phyloP scores from a whole-genome alignment of 2,329 filamentous ascomycete genomes.

The Neodidymelliopsis sp. region DNA sequence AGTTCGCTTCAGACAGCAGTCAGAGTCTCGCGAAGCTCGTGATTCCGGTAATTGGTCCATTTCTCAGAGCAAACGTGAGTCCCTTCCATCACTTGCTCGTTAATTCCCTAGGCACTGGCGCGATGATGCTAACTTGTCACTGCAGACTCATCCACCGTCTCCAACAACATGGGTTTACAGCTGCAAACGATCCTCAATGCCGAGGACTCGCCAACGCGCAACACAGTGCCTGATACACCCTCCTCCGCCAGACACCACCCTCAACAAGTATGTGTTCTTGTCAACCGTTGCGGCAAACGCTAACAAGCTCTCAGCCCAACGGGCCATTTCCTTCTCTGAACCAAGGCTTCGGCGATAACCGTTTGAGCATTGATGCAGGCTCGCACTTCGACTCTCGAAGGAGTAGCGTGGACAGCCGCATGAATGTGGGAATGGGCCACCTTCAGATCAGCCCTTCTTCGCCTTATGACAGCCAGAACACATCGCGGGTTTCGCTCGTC shows the following conservation, averaged over 20 bases:
- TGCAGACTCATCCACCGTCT: slow-evolving; percentile 52
- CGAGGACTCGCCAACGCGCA: slow-evolving; percentile 57
- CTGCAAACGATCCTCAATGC: slow-evolving; percentile 58
- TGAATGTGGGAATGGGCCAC: slow-evolving; percentile 75
- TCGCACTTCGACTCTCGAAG: slow-evolving; percentile 67
- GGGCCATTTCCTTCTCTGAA: slow-evolving; percentile 64
- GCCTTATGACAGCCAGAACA: slow-evolving; percentile 79
- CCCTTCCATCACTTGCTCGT: slow-evolving; percentile 11
- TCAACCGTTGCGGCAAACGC: neutral
- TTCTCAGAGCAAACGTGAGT: slow-evolving; percentile 64
- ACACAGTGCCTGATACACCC: slow-evolving; percentile 53
- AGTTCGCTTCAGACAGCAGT: slow-evolving; percentile 41
- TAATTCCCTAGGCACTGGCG: neutral
- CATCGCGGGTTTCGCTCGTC: slow-evolving; percentile 77
- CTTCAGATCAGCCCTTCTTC: slow-evolving; percentile 72
- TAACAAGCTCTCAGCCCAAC: slow-evolving; percentile 40
- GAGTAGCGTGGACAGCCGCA: slow-evolving; percentile 81
- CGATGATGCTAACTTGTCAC: slow-evolving; percentile 18
- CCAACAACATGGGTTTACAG: slow-evolving; percentile 58
- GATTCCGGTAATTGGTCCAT: slow-evolving; percentile 68
- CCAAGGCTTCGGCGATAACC: slow-evolving; percentile 56
- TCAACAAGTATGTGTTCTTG: slow-evolving; percentile 37
- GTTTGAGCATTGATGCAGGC: slow-evolving; percentile 58
- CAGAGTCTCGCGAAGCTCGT: slow-evolving; percentile 59
- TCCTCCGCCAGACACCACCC: slow-evolving; percentile 45